Conservation (phyloP, 2,329 filamentous ascomycete genomes). For the Pezicula neosporulosa region DNA sequence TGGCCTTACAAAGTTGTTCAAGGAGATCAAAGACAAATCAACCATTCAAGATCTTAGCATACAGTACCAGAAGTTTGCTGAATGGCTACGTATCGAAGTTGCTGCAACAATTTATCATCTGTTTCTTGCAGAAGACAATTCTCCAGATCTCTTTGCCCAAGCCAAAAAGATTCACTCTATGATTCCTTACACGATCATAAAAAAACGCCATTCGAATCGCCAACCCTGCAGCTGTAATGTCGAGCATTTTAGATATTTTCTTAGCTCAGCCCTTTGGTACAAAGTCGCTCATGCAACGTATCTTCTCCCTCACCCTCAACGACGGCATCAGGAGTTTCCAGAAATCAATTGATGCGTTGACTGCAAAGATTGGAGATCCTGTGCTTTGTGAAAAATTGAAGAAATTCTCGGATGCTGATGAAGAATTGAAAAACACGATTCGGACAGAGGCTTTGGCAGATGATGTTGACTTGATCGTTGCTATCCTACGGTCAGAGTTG, state of each 20-base stretch:
- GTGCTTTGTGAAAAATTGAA: conserved; percentile 79
- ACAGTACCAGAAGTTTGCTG: conserved; percentile 96
- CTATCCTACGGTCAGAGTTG: conserved; percentile 75
- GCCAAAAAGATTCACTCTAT: conserved; percentile 91
- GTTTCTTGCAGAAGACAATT: conserved; percentile 97
- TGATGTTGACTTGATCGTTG: conserved; percentile 79
- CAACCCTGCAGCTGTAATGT: conserved; percentile 96
- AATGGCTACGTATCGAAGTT: conserved; percentile 96
- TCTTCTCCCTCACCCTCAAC: conserved; percentile 86
- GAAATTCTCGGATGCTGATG: conserved; percentile 71
- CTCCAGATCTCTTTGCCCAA: conserved; percentile 91
- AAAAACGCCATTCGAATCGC: conserved; percentile 97
- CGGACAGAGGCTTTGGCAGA: conserved; percentile 71
- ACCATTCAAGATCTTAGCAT: conserved; percentile 85
- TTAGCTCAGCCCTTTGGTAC: conserved; percentile 91
- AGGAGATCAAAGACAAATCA: conserved; percentile 87
- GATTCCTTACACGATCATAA: conserved; percentile 87
- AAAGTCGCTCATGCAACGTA: conserved; percentile 86
- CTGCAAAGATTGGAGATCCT: conserved; percentile 74
- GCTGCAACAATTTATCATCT: conserved; percentile 95
- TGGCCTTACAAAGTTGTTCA: conserved; percentile 87
- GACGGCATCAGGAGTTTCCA: conserved; percentile 88
- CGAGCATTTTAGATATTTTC: conserved; percentile 90
- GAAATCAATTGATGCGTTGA: conserved; percentile 76
- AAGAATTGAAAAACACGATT: conserved; percentile 70